Percentiles rank a stretch among this genome's conserved stretches.
phyloP scores from a whole-genome alignment of 192 early-diverging fungal genomes.

The Backusella circina region DNA sequence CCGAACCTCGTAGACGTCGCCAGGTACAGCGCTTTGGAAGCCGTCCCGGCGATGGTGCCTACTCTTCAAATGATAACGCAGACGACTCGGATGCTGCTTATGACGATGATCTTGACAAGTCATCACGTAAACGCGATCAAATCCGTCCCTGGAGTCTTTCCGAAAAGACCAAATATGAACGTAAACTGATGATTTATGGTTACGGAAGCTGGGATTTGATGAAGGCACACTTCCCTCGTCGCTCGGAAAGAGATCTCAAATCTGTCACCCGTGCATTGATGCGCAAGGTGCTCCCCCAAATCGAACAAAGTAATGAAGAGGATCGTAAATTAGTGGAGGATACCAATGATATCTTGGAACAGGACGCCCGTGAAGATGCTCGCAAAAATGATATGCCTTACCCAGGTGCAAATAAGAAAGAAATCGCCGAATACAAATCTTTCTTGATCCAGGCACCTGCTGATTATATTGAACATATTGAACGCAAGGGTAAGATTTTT shows the following conservation, averaged over 20 bases:
- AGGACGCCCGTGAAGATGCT: conserved; percentile 41
- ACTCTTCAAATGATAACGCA: conserved; percentile 43
- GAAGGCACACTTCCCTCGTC: conserved; percentile 50
- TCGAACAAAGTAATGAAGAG: conserved; percentile 46
- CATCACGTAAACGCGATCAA: conserved; percentile 36
- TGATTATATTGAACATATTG: conserved; percentile 74
- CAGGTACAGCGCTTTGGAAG: conserved; percentile 54
- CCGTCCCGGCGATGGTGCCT: conserved; percentile 32
- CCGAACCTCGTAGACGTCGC: conserved; percentile 62
- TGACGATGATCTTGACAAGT: conserved; percentile 37
- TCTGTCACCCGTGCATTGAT: conserved; percentile 53
- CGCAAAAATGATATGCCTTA: conserved; percentile 55
- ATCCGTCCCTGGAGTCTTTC: conserved; percentile 48
- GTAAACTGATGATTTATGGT: conserved; percentile 63
- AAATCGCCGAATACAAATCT: conserved; percentile 65
- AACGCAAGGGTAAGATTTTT: conserved; percentile 46
- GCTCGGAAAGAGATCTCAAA: conserved; percentile 54
- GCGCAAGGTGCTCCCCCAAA: conserved; percentile 43
- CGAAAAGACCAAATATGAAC: conserved; percentile 54
- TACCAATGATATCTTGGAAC: conserved; percentile 48
- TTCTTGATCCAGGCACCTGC: conserved; percentile 66
- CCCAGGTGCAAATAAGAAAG: conserved; percentile 57
- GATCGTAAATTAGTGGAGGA: conserved; percentile 62
- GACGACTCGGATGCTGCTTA: conserved; percentile 43
- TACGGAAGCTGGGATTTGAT: conserved; percentile 65